These are phyloP conservation scores for Curvularia sp. DNA, from an alignment of 2,329 filamentous ascomycete species.

Conservation along the genomic window DNA sequence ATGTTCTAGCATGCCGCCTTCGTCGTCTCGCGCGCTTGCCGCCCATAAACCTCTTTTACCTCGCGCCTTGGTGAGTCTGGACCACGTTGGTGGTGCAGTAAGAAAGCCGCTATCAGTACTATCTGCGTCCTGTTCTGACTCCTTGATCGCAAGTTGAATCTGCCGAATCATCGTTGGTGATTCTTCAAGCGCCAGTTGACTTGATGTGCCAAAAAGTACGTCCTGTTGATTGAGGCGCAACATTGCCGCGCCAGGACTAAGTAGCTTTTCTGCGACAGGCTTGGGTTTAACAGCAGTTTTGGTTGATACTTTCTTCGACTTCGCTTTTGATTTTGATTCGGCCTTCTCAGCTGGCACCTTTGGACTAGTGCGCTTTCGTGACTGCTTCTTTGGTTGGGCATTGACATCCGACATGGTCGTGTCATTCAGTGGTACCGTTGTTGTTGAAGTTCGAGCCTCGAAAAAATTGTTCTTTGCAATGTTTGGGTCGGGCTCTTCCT, in stretches of 20 bases:
- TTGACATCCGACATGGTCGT: slow-evolving; percentile 10
- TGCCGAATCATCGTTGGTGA: slow-evolving; percentile 47
- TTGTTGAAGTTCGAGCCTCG: slow-evolving; percentile 25
- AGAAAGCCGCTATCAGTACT: not conserved
- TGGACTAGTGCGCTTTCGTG: slow-evolving; percentile 32
- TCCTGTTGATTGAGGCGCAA: slow-evolving; percentile 42
- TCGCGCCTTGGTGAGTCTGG: slow-evolving; percentile 26
- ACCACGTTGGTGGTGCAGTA: slow-evolving; percentile 21
- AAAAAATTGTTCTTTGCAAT: slow-evolving; percentile 36
- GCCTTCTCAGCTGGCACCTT: slow-evolving; percentile 16
- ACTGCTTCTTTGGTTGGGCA: slow-evolving; percentile 24
- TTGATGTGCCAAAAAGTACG: slow-evolving; percentile 51
- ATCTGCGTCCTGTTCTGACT: slow-evolving; percentile 41
- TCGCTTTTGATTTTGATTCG: slow-evolving; percentile 28
- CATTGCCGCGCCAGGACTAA: slow-evolving; percentile 46
- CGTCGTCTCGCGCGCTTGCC: slow-evolving; percentile 43
- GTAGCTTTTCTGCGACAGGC: slow-evolving; percentile 43
- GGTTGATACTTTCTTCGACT: slow-evolving; percentile 30
- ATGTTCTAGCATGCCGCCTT: slow-evolving; percentile 40
- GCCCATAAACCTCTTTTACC: slow-evolving; percentile 42
- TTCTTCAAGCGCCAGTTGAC: slow-evolving; percentile 49
- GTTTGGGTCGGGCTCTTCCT: slow-evolving; percentile 11
- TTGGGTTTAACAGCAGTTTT: slow-evolving; percentile 41
- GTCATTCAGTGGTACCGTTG: slow-evolving; percentile 40
- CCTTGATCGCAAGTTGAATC: slow-evolving; percentile 44